A percentile compares a stretch with the other conserved stretches of the same genome.
phyloP scores from a whole-genome alignment of 768 basidiomycete species.

The Boletales sp. region DNA sequence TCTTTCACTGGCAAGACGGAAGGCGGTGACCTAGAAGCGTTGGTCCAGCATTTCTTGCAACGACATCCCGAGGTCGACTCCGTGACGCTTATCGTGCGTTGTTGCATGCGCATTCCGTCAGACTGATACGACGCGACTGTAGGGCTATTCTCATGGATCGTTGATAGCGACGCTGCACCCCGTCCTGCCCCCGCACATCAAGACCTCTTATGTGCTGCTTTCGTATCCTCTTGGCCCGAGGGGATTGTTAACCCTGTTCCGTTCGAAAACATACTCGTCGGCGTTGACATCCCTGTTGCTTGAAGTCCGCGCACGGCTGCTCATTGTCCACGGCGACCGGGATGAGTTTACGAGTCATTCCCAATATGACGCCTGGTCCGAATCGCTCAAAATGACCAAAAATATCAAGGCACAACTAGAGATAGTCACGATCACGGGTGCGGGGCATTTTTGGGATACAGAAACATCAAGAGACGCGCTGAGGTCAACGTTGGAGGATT shows the following conservation, averaged over 20 bases:
- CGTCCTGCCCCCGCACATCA: slow-evolving; percentile 43
- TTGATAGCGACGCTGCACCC: slow-evolving; percentile 69
- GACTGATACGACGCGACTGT: background rate
- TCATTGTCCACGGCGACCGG: slow-evolving; percentile 62
- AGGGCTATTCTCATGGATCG: slow-evolving; percentile 85
- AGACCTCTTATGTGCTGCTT: slow-evolving; percentile 62
- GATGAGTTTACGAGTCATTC: slow-evolving; percentile 67
- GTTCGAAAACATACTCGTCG: slow-evolving; percentile 48
- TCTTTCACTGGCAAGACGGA: slow-evolving; percentile 73
- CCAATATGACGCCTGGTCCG: slow-evolving; percentile 56
- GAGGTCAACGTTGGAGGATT: slow-evolving; percentile 17
- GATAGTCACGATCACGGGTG: slow-evolving; percentile 41
- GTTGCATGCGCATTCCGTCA: slow-evolving; percentile 2
- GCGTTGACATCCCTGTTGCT: slow-evolving; percentile 49
- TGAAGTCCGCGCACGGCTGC: slow-evolving; percentile 45
- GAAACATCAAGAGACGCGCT: slow-evolving; percentile 19
- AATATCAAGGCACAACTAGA: slow-evolving; percentile 26
- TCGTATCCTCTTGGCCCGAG: slow-evolving; percentile 76
- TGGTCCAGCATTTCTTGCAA: slow-evolving; percentile 54
- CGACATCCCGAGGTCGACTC: slow-evolving; percentile 40
- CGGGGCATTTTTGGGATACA: slow-evolving; percentile 67
- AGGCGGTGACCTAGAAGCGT: slow-evolving; percentile 61
- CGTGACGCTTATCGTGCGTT: slow-evolving; percentile 59
- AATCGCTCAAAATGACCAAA: slow-evolving; percentile 31
- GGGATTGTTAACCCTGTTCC: slow-evolving; percentile 67